Evolutionary conservation across 148 eudicot species (phyloP), one percentile per base, ranked within the genome.

Genomic region (Persicaria maculosa): DNA sequence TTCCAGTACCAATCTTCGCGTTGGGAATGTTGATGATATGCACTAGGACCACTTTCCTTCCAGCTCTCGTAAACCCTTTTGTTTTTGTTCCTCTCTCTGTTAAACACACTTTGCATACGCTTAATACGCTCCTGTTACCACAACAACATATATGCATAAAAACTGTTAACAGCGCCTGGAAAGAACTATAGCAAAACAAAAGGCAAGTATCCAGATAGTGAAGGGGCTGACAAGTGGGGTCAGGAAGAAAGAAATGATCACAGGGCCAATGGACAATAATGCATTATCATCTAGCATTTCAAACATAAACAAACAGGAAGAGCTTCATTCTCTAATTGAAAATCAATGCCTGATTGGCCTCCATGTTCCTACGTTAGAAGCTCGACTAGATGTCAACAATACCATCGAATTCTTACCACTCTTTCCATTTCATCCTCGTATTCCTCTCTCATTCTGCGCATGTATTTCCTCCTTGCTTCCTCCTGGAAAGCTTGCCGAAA

Each of bases 1-100:
- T 90, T 87, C 97, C 97, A 95, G 74, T 95, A 92, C 99, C 99
- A 95, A 83, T 95, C 99, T 58, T 95, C 90, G 77, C 97, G 80
- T 81, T 95, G 97, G 72, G 85, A 85, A 79, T 95, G 86, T 74
- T 92, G 99, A 84, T 95, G 92, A 88, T 88, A 90, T 54, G 76
- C 68, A 81, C 88, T 83, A 36, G 82, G 76, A 77, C 83, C 96
- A 85, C 85, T 79, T 83, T 90, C 93, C 80, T 76, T 83, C 99
- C 99, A 95, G 81, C 89, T 90, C 86, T 92, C 97, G 46, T 90
- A 90, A 71, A 85, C 77, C 81, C 84, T 90, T 79, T 82, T 89
- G 78, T 76, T 76, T 80, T 95, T 95, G 74, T 85, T 89, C 86
- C 91, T 87, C 77, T 90, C 96, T 81, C 99, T 90, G 74, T 95